Evolutionary conservation across 1,139 yeast genomes (phyloP), one percentile per base, ranked within the genome.

Genomic region (Lodderomyces metapsilosis): DNA sequence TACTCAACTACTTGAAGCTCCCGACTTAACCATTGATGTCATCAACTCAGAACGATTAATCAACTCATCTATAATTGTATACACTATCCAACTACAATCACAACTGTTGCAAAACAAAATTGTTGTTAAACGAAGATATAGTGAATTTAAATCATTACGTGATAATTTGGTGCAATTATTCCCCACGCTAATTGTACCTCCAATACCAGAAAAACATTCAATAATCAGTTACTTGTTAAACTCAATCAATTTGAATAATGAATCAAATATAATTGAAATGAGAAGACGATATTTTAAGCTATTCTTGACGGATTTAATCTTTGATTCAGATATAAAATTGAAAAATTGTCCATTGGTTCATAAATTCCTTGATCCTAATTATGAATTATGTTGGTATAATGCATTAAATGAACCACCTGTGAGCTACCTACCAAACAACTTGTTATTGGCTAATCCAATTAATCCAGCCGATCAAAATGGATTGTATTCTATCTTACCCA

Each of bases 171-270:
- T 67, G 36, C 66, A 66, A 50, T 58, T 77, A 36, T 76, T 65
- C 48, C 83, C 82, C 4, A 74, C 80, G 1, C 56, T 70, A 31
- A 64, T 78, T 12, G 62, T 78, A 9, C 82, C 84, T 2, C 81
- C 82, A 2, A 72, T 78, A 12, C 84, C 84, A 0, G 82, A 76
- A 48, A 78, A 78, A 48, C 84, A 78, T 50, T 71, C 82, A 1
- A 49, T 78, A 6, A 55, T 72, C 41, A 62, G 70, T 34, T 71
- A 67, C 45, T 56, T 73, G 39, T 54, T 71, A 42, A 70, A 68
- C 42, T 64, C 76, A 25, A 54, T 72, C 41, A 67, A 70, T 46
- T 64, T 56, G 43, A 51, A 66, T 38, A 64, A 66, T 39, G 78
- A 72, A 44, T 44, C 62, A 15, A 57, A 58, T 42, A 62, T 72